Percentiles rank a stretch among this genome's conserved stretches.
Evolutionary conservation across 306 rosid species (phyloP).

Genomic region (Styphnolobium japonicum): DNA sequence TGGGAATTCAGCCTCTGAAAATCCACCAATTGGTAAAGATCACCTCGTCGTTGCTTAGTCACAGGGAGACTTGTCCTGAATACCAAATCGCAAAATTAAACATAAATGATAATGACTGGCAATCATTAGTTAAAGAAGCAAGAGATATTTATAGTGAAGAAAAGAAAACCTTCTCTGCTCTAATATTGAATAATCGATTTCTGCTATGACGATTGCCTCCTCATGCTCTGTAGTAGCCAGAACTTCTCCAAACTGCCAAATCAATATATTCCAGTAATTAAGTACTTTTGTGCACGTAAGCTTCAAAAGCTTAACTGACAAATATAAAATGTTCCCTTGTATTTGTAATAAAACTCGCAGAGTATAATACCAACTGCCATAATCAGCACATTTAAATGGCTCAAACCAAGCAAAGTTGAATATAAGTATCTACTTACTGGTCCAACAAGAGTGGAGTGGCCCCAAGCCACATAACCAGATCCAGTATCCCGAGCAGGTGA

Average conservation of each 20-base stretch:
- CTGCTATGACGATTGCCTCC: constrained; percentile 75
- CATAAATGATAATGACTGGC: neutral
- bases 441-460: constrained; percentile 96
- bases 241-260: constrained; percentile 83
- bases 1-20: constrained; percentile 66
- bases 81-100: constrained; percentile 18
- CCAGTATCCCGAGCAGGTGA: constrained; percentile 91
- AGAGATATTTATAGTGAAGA: constrained; percentile 12
- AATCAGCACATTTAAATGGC: neutral
- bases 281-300: neutral
- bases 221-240: constrained; percentile 94
- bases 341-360: neutral
- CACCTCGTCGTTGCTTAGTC: constrained; percentile 86
- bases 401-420: constrained; percentile 13
- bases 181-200: constrained; percentile 72
- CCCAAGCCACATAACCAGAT: constrained; percentile 95
- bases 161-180: constrained; percentile 71
- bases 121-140: neutral
- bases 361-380: neutral
- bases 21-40: constrained; percentile 95
- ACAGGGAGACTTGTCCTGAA: constrained; percentile 81
- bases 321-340: constrained; percentile 6
- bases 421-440: constrained; percentile 63
- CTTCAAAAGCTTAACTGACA: constrained; percentile 8
- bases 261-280: constrained; percentile 22